phyloP scores from a whole-genome alignment of 306 rosid genomes.

The Purshia tridentata region DNA sequence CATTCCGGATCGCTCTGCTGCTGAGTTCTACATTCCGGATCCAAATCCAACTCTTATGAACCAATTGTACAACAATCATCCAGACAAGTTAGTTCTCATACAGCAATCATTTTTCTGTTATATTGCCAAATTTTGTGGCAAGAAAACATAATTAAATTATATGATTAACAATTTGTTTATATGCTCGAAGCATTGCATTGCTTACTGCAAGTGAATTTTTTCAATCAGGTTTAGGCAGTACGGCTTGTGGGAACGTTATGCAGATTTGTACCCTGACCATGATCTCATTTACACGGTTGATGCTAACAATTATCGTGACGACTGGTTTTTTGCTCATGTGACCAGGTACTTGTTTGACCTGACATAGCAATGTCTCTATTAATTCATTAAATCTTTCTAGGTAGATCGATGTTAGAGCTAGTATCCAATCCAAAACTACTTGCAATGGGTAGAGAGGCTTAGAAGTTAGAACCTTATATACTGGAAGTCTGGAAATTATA shows the following conservation, averaged over 20 bases:
- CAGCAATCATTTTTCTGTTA: background rate
- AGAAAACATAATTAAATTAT: no score
- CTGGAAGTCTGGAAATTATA: no score
- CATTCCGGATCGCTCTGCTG: slow-evolving; percentile 74
- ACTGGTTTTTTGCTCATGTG: slow-evolving; percentile 63
- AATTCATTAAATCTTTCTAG: background rate
- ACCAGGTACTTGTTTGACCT: slow-evolving; percentile 1
- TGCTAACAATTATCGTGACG: slow-evolving; percentile 9
- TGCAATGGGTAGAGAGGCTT: no score
- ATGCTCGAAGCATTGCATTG: no score
- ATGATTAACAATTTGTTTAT: background rate
- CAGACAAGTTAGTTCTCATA: slow-evolving; percentile 37
- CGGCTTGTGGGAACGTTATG: slow-evolving; percentile 58
- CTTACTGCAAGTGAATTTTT: background rate
- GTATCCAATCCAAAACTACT: no score
- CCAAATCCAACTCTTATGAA: slow-evolving; percentile 49
- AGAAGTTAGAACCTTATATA: no score
- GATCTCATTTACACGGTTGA: slow-evolving; percentile 46
- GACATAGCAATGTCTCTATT: background rate
- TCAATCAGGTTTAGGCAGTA: slow-evolving; percentile 50
- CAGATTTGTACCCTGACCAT: slow-evolving; percentile 30
- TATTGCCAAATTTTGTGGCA: no score
- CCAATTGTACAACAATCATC: slow-evolving; percentile 19
- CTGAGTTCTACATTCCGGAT: slow-evolving; percentile 61
- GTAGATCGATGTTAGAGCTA: no score